Percentiles rank a stretch among this genome's conserved stretches.
Evolutionary conservation across 2,329 filamentous ascomycete genomes (phyloP).

Genomic region (Dryadomyces sulphureus): DNA sequence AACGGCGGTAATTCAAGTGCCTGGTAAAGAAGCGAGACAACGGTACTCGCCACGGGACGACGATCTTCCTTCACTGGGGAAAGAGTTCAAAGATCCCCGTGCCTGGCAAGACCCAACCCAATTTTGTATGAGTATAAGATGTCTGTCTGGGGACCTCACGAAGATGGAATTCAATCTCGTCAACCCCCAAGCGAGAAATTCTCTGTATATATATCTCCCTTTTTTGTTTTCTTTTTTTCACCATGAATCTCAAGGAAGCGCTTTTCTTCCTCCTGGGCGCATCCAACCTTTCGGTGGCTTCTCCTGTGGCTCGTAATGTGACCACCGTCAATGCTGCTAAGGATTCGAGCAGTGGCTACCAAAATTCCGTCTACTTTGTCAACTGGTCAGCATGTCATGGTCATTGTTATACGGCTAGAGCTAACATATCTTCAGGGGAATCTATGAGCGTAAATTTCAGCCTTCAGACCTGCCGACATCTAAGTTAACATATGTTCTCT

Average conservation of each 20-base stretch:
- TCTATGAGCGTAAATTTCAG: slow-evolving; percentile 60
- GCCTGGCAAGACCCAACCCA: too few species aligned
- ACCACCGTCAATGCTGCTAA: background rate
- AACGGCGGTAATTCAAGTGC: too few species aligned
- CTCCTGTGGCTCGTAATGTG: background rate
- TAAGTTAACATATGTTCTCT: slow-evolving; percentile 65
- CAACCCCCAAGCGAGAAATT: too few species aligned
- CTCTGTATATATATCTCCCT: background rate
- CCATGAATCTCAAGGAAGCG: background rate
- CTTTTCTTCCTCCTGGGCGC: background rate
- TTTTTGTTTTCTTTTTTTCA: background rate
- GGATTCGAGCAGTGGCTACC: slow-evolving; percentile 15
- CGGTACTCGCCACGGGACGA: too few species aligned
- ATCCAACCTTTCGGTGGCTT: background rate
- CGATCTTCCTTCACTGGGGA: too few species aligned
- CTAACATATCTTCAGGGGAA: slow-evolving; percentile 34
- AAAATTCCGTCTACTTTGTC: slow-evolving; percentile 31
- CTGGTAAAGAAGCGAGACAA: too few species aligned
- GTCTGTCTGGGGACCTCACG: too few species aligned
- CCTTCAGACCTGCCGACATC: slow-evolving; percentile 54
- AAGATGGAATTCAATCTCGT: too few species aligned
- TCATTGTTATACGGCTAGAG: background rate
- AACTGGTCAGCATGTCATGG: slow-evolving; percentile 26
- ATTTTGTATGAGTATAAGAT: too few species aligned
- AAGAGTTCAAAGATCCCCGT: too few species aligned